Base-by-base conservation (phyloP, 768 basidiomycete species). In the Strobilomyces confusus region DNA sequence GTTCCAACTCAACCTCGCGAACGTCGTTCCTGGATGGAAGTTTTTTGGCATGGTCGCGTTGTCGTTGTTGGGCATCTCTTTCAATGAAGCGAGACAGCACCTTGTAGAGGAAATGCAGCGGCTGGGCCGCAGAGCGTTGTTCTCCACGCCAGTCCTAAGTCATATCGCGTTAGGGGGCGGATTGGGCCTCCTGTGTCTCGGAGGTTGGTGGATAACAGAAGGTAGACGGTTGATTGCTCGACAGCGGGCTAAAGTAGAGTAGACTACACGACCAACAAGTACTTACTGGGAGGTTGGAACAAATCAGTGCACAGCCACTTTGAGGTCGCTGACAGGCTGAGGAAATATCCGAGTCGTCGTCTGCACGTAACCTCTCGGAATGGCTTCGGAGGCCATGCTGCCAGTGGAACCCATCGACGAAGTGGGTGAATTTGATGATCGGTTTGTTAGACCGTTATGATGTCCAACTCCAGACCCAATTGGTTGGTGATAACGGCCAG, bases 401-500 rank as follows among this genome's bases (percentile, higher is more conserved):
- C n/a, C n/a, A 20, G 9, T 38, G 51, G 69, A 69, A 48, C 63
- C 63, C 19, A 58, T 70, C 25, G 64, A 72, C 45, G 69, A 70
- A 56, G 69, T 72, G 49, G 42, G 69, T 56, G 29, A n/a, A 48
- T 51, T 41, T 42, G 55, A 41, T 34, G 33, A 36, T 43, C 37
- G 1, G 13, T 42, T 30, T 36, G 4, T 22, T 20, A 17, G 29
- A 37, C 37, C 42, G 34, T 50, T 5, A 54, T 52, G 51, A 61
- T 64, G 56, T 45, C 42, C 59, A 32, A 51, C 14, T 20, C 42
- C 56, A 92, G 91, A 75, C 82, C 12, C 82, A 86, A 63, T 70
- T 91, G 23, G 69, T 78, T 4, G 83, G 80, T 37, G 92, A 92
- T 52, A 85, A 86, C 68, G 87, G 84, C 14, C 89, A 92, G 58